Percentiles rank a stretch among this genome's conserved stretches.
phyloP scores from a whole-genome alignment of 805 yeast species.

The Candida pini region DNA sequence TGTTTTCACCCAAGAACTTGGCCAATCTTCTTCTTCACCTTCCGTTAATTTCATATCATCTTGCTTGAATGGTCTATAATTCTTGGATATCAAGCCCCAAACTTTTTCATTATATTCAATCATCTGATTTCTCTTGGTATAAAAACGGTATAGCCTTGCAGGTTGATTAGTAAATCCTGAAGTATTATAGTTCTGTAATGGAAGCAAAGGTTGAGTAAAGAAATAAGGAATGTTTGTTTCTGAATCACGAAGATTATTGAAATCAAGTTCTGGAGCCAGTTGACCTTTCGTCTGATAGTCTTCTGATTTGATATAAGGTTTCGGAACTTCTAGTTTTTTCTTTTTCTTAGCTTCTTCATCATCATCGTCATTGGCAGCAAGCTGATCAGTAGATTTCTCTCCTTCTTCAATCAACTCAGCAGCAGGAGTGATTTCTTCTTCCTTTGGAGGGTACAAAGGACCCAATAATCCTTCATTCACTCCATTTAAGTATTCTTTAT shows the following conservation, averaged over 20 bases:
- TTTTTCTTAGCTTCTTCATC: slow-evolving; percentile 23
- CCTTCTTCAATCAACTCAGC: slow-evolving; percentile 5
- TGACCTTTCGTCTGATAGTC: slow-evolving; percentile 50
- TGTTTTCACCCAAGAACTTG: slow-evolving; percentile 69
- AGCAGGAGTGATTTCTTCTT: slow-evolving; percentile 4
- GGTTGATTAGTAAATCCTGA: slow-evolving; percentile 79
- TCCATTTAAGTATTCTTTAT: slow-evolving; percentile 86
- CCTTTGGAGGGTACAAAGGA: slow-evolving; percentile 52
- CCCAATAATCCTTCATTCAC: slow-evolving; percentile 93
- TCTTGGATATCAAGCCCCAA: slow-evolving; percentile 30
- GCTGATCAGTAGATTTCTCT: slow-evolving; percentile 3
- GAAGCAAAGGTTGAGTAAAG: slow-evolving; percentile 73
- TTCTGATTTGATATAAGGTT: slow-evolving; percentile 56
- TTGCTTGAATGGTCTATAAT: slow-evolving; percentile 48
- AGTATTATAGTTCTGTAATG: slow-evolving; percentile 69
- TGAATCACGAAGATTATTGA: slow-evolving; percentile 26
- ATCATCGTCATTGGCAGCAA: slow-evolving; percentile 29
- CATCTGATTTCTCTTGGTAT: slow-evolving; percentile 57
- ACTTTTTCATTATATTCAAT: slow-evolving; percentile 25
- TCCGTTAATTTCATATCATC: slow-evolving; percentile 36
- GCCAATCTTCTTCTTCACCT: slow-evolving; percentile 85
- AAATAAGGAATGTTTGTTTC: slow-evolving; percentile 47
- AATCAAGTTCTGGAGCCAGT: slow-evolving; percentile 58
- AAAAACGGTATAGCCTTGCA: slow-evolving; percentile 68
- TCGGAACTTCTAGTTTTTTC: slow-evolving; percentile 43